Conservation (phyloP, 1,284 basidiomycete species). For the Microbotryum saponariae region DNA sequence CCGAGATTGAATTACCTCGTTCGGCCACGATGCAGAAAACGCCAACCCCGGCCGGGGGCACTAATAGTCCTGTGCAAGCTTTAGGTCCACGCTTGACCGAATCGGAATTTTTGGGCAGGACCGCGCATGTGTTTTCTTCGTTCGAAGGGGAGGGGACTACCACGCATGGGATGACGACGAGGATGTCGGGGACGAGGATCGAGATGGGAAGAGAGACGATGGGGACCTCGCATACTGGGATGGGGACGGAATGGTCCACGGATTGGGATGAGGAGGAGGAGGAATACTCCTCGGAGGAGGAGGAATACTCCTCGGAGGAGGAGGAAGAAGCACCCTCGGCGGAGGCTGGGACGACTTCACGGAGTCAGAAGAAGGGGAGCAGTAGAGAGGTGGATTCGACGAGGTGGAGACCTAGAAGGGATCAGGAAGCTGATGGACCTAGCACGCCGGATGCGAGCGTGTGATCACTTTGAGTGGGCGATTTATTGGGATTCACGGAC, state of each 20-base stretch:
- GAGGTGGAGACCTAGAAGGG: too few relatives aligned
- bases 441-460: too few relatives aligned
- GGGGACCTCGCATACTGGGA: background rate
- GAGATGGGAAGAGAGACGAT: background rate
- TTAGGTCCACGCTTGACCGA: constrained; percentile 6
- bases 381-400: too few relatives aligned
- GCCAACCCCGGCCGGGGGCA: background rate
- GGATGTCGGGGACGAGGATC: background rate
- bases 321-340: background rate
- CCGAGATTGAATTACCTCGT: constrained; percentile 29
- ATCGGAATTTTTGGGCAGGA: constrained; percentile 13
- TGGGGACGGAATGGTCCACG: constrained; percentile 1
- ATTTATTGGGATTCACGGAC: too few relatives aligned
- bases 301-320: background rate
- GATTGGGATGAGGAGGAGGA: background rate
- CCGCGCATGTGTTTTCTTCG: constrained; percentile 19
- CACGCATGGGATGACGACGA: background rate
- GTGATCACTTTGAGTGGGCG: too few relatives aligned
- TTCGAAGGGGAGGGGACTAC: constrained; percentile 1
- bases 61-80: background rate
- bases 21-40: constrained; percentile 1
- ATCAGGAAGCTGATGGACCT: too few relatives aligned
- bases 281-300: background rate
- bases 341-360: too few relatives aligned
- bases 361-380: too few relatives aligned